These are phyloP conservation scores for Schizosaccharomyces lindneri DNA, from an alignment of 805 yeast species.

Conservation along the genomic window DNA sequence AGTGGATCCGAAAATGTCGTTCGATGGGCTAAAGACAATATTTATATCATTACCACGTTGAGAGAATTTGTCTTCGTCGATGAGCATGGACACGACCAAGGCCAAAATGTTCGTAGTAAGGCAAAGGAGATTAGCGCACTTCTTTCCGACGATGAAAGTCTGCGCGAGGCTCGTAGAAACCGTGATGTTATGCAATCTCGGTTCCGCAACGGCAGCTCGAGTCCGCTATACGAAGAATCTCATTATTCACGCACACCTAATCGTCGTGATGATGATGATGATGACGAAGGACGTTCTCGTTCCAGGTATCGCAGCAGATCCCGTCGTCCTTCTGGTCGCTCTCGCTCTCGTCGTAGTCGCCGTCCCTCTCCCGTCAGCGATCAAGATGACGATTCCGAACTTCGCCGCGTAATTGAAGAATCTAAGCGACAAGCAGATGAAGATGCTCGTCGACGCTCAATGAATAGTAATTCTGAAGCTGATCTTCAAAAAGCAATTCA, in stretches of 20 bases:
- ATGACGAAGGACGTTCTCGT: neutral
- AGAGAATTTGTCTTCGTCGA: slow-evolving; percentile 72
- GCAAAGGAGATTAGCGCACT: slow-evolving; percentile 72
- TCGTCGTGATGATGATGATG: slow-evolving; percentile 1
- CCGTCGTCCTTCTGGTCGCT: slow-evolving; percentile 1
- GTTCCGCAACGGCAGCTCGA: neutral
- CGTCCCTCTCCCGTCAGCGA: neutral
- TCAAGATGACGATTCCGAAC: slow-evolving; percentile 34
- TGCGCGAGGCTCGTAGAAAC: slow-evolving; percentile 35
- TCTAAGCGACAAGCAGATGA: slow-evolving; percentile 64
- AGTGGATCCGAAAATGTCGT: slow-evolving; percentile 75
- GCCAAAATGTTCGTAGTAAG: slow-evolving; percentile 60
- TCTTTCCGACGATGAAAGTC: slow-evolving; percentile 57
- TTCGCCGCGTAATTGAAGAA: slow-evolving; percentile 58
- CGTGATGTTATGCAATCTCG: neutral
- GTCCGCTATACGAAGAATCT: neutral
- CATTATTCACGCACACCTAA: slow-evolving; percentile 3
- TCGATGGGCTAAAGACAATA: slow-evolving; percentile 71
- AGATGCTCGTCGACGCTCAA: slow-evolving; percentile 36
- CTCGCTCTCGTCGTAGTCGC: neutral
- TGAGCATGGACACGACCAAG: slow-evolving; percentile 60
- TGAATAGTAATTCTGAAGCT: slow-evolving; percentile 21
- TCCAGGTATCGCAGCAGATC: slow-evolving; percentile 1
- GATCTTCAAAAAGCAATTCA: slow-evolving; percentile 46
- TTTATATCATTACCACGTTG: slow-evolving; percentile 68